Evolutionary conservation across 2,329 filamentous ascomycete species (phyloP).

Genomic region (Achaetomium macrosporum): DNA sequence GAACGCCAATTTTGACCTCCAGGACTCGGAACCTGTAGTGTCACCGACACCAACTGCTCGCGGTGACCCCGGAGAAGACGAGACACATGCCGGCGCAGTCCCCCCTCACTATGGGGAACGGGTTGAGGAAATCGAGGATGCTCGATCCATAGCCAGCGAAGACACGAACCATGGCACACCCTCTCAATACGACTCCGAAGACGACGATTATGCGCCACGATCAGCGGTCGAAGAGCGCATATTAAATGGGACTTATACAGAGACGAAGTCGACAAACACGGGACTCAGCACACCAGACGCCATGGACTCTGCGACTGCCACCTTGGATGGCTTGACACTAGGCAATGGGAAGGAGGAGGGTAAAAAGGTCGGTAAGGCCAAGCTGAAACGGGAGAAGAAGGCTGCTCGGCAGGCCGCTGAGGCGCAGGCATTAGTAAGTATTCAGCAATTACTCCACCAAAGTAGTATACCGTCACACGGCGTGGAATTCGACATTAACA

Average conservation of each 20-base stretch:
- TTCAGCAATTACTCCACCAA: neutral
- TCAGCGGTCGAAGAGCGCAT: conserved; percentile 39
- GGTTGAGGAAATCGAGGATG: neutral
- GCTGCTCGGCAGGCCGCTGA: conserved; percentile 36
- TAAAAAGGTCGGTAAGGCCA: conserved; percentile 46
- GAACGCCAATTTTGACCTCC: conserved; percentile 55
- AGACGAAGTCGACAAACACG: conserved; percentile 8
- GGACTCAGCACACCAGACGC: neutral
- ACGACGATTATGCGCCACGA: conserved; percentile 45
- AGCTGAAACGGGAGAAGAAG: conserved; percentile 46
- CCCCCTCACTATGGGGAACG: neutral
- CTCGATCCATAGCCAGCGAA: neutral
- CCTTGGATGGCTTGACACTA: conserved; percentile 15
- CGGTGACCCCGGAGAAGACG: conserved; percentile 21
- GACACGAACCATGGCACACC: neutral
- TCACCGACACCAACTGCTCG: neutral
- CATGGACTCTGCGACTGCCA: conserved; percentile 10
- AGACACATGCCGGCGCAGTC: neutral
- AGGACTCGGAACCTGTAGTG: conserved; percentile 5
- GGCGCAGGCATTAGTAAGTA: conserved; percentile 33
- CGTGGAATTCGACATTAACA: neutral
- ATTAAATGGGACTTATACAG: neutral
- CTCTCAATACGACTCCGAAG: conserved; percentile 12
- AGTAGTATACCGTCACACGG: neutral
- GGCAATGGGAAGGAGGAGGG: conserved; percentile 14